These are phyloP conservation scores for Chalciporus piperatus DNA, from an alignment of 768 basidiomycete genomes.

Conservation along the genomic window DNA sequence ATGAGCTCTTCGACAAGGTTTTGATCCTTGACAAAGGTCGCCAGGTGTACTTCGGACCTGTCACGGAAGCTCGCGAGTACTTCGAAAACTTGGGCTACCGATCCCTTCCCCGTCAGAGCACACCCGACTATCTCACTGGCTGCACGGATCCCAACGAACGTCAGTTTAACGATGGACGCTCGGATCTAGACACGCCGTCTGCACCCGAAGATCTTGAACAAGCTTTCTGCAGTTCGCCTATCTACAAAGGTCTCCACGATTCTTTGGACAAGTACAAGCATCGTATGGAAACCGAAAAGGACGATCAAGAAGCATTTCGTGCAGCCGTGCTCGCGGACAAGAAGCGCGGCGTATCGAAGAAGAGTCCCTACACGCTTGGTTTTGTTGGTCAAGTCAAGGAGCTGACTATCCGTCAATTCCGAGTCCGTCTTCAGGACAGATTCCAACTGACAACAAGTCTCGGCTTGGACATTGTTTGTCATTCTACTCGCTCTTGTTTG, in stretches of 20 bases:
- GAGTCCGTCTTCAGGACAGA: conserved; percentile 67
- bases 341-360: conserved; percentile 70
- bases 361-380: conserved; percentile 81
- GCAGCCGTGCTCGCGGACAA: conserved; percentile 74
- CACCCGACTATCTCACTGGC: conserved; percentile 56
- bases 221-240: conserved; percentile 53
- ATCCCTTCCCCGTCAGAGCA: conserved; percentile 55
- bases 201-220: conserved; percentile 66
- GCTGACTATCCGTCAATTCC: conserved; percentile 71
- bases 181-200: conserved; percentile 53
- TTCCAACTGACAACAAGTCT: conserved; percentile 77
- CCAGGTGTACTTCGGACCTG: conserved; percentile 57
- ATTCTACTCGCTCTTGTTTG: neutral
- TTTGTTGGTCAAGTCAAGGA: conserved; percentile 72
- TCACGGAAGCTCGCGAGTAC: conserved; percentile 49
- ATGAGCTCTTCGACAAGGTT: conserved; percentile 67
- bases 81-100: conserved; percentile 55
- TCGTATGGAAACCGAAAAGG: conserved; percentile 55
- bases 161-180: conserved; percentile 34
- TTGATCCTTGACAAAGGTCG: conserved; percentile 55
- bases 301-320: conserved; percentile 75
- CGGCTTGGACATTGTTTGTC: conserved; percentile 53
- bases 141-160: conserved; percentile 29
- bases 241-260: conserved; percentile 41
- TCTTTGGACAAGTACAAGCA: conserved; percentile 55